Percentiles rank a stretch among this genome's conserved stretches.
phyloP scores from a whole-genome alignment of 2,329 filamentous ascomycete genomes.

The Ascochyta fabae region DNA sequence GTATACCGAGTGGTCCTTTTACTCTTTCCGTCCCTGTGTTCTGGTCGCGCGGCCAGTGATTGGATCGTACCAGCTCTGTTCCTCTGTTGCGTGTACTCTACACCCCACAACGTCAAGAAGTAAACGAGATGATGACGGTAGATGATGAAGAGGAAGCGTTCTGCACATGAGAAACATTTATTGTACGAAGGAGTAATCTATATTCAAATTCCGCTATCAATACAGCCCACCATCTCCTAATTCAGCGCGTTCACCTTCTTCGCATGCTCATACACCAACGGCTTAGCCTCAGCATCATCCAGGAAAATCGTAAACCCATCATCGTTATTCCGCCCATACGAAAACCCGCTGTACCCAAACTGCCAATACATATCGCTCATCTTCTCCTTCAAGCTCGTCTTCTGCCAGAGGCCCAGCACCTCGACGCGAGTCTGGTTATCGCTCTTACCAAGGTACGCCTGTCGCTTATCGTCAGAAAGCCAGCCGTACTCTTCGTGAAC shows the following conservation, averaged over 20 bases:
- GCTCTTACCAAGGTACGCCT: slow-evolving; percentile 54
- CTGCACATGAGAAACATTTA: not conserved
- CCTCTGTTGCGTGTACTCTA: too few relatives aligned
- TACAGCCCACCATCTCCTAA: not conserved
- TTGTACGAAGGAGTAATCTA: too few relatives aligned
- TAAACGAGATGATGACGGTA: not conserved
- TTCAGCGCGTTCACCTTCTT: slow-evolving; percentile 32
- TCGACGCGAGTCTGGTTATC: slow-evolving; percentile 54
- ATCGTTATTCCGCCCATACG: slow-evolving; percentile 61
- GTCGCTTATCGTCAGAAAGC: slow-evolving; percentile 58
- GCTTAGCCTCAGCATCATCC: slow-evolving; percentile 45
- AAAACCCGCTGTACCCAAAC: slow-evolving; percentile 59
- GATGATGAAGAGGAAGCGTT: not conserved
- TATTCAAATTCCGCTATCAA: not conserved
- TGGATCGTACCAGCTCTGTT: too few relatives aligned
- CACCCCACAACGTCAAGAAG: not conserved
- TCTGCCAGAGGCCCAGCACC: slow-evolving; percentile 59
- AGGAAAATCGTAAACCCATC: slow-evolving; percentile 65
- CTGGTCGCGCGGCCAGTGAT: not conserved
- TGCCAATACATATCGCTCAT: slow-evolving; percentile 65
- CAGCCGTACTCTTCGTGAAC: slow-evolving; percentile 64
- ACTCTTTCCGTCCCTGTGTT: too few relatives aligned
- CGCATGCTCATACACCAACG: slow-evolving; percentile 31
- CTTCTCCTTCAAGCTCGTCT: slow-evolving; percentile 55
- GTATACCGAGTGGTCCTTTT: too few relatives aligned